Conservation (phyloP, 305 asterid species). For the Fraxinus latifolia region DNA sequence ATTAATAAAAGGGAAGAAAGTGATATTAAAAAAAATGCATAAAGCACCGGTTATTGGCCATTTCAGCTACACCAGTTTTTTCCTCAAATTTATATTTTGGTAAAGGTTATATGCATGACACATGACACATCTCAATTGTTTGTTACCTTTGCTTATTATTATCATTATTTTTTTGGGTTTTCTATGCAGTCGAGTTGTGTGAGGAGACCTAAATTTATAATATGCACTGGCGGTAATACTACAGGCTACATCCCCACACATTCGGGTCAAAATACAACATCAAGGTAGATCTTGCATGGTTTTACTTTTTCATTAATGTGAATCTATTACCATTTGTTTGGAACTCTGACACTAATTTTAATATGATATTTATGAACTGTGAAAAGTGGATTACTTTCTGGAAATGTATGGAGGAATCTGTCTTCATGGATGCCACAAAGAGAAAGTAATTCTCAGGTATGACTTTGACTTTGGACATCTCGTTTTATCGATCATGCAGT, state of each 20-base stretch:
- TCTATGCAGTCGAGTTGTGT: slow-evolving; percentile 61
- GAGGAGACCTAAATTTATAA: slow-evolving; percentile 82
- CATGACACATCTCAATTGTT: not conserved
- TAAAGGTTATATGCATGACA: not conserved
- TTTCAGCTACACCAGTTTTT: slow-evolving; percentile 14
- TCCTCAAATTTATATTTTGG: slow-evolving; percentile 7
- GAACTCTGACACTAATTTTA: slow-evolving; percentile 15
- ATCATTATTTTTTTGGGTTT: not conserved
- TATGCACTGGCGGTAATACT: slow-evolving; percentile 73
- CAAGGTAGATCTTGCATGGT: slow-evolving; percentile 46
- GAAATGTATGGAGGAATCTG: slow-evolving; percentile 70
- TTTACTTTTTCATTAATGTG: slow-evolving; percentile 14
- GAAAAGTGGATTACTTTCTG: slow-evolving; percentile 69
- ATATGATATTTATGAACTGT: slow-evolving; percentile 21
- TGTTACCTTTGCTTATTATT: not conserved
- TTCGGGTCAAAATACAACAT: slow-evolving; percentile 54
- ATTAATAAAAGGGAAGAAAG: slow-evolving; percentile 6
- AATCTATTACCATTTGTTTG: not conserved
- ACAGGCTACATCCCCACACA: slow-evolving; percentile 78
- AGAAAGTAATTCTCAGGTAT: slow-evolving; percentile 62
- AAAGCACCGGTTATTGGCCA: not conserved
- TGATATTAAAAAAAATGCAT: not conserved
- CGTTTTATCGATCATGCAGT: not conserved
- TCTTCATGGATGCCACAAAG: slow-evolving; percentile 88
- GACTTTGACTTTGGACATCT: slow-evolving; percentile 10